Evolutionary conservation across 1,284 basidiomycete species (phyloP), one percentile per base, ranked within the genome.

Genomic region (Microbotryum silenes-acaulis): DNA sequence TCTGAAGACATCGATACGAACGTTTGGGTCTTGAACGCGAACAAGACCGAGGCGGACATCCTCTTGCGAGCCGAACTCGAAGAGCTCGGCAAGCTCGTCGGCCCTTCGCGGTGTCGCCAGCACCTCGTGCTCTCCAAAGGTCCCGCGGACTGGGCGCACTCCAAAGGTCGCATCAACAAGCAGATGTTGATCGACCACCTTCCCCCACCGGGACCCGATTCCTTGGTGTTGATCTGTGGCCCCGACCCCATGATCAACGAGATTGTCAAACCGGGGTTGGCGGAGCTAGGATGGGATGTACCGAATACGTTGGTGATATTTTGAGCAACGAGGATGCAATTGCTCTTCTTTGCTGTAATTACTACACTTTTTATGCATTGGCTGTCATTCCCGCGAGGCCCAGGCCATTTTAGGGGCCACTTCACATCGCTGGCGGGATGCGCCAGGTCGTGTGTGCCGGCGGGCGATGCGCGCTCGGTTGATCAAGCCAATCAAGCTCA

Each of bases 41-140:
- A 85, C 72, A 76, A 78, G 37, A 78, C 77, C 14, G 77, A 80
- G 51, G 74, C 74, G 10, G 81, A 83, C 68, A 84, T 85, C 59
- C 76, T 85, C 42, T 81, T 79, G 63, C 75, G 77, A 27, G 75
- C 78, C 29, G 81, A 84, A 59, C 77, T 85, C 2, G 81, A 85
- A 57, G 63, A 63, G 0, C 68, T 84, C 14, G 72, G 74, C 14
- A 63, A 68, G 5, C 56, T 52, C 9, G 57, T 57, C n/a, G 70
- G 77, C 14, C 73, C 77, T 27, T 66, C 71, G n/a, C 77, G 79
- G 5, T 75, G 82, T 65, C 74, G 72, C 29, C 67, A 83, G 52
- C 79, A 80, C 68, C 78, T 84, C 66, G 78, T 80, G 5, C 75
- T 85, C 31, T 70, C 76, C 67, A 61, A 68, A 0, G 65, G 75